A percentile compares a stretch with the other conserved stretches of the same genome.
phyloP scores from a whole-genome alignment of 2,329 filamentous ascomycete genomes.

The Talaromyces rugulosus region DNA sequence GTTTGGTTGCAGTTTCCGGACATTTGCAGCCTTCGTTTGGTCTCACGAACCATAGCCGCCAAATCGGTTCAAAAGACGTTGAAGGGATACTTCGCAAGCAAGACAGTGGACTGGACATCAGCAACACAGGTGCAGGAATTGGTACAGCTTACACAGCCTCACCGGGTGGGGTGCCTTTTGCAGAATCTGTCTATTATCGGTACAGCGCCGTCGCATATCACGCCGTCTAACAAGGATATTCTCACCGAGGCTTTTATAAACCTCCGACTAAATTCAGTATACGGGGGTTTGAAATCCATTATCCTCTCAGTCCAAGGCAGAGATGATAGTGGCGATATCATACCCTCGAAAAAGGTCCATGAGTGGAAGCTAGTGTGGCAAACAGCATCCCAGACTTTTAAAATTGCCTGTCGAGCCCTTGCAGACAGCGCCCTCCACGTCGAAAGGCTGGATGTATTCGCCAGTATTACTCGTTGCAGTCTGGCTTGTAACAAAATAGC shows the following conservation, averaged over 20 bases:
- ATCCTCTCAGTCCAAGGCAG: not conserved
- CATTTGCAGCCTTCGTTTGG: not conserved
- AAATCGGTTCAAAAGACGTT: not conserved
- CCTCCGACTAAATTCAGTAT: not conserved
- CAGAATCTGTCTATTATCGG: not conserved
- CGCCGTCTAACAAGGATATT: not conserved
- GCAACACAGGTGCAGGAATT: conserved; percentile 1
- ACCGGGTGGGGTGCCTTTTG: not conserved
- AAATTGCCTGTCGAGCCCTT: not conserved
- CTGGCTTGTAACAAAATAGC: not conserved
- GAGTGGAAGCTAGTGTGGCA: conserved; percentile 1
- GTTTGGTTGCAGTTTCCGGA: not conserved
- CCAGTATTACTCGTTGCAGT: not conserved
- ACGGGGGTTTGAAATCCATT: conserved; percentile 1
- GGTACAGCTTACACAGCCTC: not conserved
- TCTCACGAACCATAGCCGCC: not conserved
- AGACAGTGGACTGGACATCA: not conserved
- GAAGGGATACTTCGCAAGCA: not conserved
- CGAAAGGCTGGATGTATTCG: not conserved
- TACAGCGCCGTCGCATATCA: not conserved
- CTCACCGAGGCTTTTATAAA: conserved; percentile 1
- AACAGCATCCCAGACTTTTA: conserved; percentile 2
- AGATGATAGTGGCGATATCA: not conserved
- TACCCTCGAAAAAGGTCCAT: not conserved
- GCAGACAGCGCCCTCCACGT: not conserved